Percentiles rank a stretch among this genome's conserved stretches.
Evolutionary conservation across 75 land plant genomes (phyloP).

Genomic region (Pseudotsuga menziesii): DNA sequence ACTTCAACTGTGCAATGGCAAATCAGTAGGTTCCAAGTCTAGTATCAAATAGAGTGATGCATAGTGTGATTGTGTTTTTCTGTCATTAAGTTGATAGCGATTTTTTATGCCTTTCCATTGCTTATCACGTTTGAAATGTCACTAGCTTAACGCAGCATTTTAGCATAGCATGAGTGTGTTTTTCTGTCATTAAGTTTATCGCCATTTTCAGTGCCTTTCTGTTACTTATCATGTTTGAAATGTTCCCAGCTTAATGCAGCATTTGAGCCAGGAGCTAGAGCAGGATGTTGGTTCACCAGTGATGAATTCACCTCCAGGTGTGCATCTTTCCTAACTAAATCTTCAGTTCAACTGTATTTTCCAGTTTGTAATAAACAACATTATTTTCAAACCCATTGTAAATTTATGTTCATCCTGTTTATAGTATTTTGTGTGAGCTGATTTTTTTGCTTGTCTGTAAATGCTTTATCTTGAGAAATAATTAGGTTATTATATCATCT

Average conservation of each 20-base stretch:
- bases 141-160: slow-evolving; percentile 85
- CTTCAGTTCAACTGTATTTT: neutral
- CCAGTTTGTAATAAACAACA: neutral
- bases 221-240: neutral
- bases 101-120: neutral
- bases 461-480: neutral
- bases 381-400: too few relatives aligned
- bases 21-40: neutral
- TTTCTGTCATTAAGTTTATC: neutral
- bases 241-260: slow-evolving; percentile 72
- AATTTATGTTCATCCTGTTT: too few relatives aligned
- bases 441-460: neutral
- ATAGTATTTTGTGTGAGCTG: neutral
- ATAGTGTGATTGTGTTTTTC: neutral
- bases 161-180: slow-evolving; percentile 7
- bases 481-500: neutral
- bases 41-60: neutral
- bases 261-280: slow-evolving; percentile 80
- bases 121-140: neutral
- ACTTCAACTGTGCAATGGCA: too few relatives aligned
- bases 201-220: neutral
- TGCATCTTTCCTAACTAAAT: neutral
- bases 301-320: slow-evolving; percentile 92
- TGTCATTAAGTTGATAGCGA: neutral
- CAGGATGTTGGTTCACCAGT: slow-evolving; percentile 84